A percentile compares a stretch with the other conserved stretches of the same genome.
Evolutionary conservation across 306 rosid genomes (phyloP).

Genomic region (Sechiopsis laciniata): DNA sequence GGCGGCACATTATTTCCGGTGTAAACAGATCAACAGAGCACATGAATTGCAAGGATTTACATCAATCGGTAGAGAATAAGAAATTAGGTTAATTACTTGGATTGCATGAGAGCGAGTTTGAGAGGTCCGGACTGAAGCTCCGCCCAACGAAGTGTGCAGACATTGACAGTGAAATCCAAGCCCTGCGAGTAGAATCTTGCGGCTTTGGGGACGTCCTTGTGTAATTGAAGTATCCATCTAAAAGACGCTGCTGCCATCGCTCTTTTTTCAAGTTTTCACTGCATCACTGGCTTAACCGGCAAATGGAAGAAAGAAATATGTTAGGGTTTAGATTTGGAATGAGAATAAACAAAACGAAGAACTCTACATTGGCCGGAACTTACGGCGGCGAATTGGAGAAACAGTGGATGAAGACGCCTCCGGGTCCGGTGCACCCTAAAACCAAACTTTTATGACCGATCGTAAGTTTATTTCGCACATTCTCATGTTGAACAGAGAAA

Average conservation of each 20-base stretch:
- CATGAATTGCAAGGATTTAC: constrained; percentile 15
- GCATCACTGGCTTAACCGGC: neutral
- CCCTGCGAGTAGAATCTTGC: constrained; percentile 75
- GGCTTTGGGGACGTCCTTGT: constrained; percentile 77
- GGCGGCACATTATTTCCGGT: neutral
- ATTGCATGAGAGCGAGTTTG: constrained; percentile 75
- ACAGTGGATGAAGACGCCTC: neutral
- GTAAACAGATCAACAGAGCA: constrained; percentile 21
- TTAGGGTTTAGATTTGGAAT: neutral
- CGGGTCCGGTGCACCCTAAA: too few species aligned
- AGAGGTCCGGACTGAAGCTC: constrained; percentile 86
- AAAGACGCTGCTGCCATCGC: constrained; percentile 60
- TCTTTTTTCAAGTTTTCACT: neutral
- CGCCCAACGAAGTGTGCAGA: constrained; percentile 77
- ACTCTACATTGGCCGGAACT: neutral
- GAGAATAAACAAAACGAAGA: neutral
- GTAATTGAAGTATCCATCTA: constrained; percentile 69
- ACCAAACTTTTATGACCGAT: too few species aligned
- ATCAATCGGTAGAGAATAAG: neutral
- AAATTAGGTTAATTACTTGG: constrained; percentile 26
- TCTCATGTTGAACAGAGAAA: too few species aligned
- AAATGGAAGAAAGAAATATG: neutral
- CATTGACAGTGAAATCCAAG: constrained; percentile 61
- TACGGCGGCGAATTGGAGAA: neutral
- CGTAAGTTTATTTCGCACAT: too few species aligned